Percentiles rank a stretch among this genome's conserved stretches.
Evolutionary conservation across 2,329 filamentous ascomycete species (phyloP).

Genomic region (Aureobasidium melanogenum): DNA sequence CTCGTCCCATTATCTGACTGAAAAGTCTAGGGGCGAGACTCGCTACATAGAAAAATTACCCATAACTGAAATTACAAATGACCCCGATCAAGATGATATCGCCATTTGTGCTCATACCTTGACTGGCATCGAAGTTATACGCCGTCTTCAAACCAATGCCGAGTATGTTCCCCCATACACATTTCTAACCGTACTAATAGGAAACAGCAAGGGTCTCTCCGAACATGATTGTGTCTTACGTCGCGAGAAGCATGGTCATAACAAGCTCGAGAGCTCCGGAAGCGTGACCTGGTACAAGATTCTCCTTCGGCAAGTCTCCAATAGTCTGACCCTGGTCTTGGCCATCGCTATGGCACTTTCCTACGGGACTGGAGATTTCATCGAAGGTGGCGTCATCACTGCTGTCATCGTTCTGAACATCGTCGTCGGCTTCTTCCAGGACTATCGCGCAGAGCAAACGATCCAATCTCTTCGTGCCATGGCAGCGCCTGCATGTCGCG

Average conservation of each 20-base stretch:
- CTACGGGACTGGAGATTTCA: slow-evolving; percentile 50
- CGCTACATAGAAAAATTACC: slow-evolving; percentile 14
- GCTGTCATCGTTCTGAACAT: slow-evolving; percentile 52
- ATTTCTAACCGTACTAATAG: neutral
- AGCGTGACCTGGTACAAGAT: slow-evolving; percentile 24
- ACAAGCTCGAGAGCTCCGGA: slow-evolving; percentile 22
- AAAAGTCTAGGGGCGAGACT: slow-evolving; percentile 20
- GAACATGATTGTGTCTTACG: slow-evolving; percentile 17
- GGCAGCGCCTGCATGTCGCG: slow-evolving; percentile 47
- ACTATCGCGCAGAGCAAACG: slow-evolving; percentile 51
- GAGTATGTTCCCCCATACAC: slow-evolving; percentile 13
- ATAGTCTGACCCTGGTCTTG: slow-evolving; percentile 35
- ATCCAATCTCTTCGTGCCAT: slow-evolving; percentile 49
- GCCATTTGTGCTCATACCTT: slow-evolving; percentile 18
- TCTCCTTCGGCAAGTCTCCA: slow-evolving; percentile 29
- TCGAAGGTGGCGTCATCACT: slow-evolving; percentile 51
- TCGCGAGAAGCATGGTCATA: slow-evolving; percentile 18
- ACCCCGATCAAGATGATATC: slow-evolving; percentile 14
- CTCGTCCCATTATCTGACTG: slow-evolving; percentile 21
- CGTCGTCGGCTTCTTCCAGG: slow-evolving; percentile 51
- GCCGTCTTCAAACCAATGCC: slow-evolving; percentile 15
- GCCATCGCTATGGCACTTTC: slow-evolving; percentile 50
- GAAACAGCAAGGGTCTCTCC: neutral
- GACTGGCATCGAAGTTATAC: slow-evolving; percentile 15
- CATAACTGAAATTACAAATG: slow-evolving; percentile 9